Evolutionary conservation across 495 filamentous ascomycete genomes (phyloP).

Genomic region (Penicillium pulvis): DNA sequence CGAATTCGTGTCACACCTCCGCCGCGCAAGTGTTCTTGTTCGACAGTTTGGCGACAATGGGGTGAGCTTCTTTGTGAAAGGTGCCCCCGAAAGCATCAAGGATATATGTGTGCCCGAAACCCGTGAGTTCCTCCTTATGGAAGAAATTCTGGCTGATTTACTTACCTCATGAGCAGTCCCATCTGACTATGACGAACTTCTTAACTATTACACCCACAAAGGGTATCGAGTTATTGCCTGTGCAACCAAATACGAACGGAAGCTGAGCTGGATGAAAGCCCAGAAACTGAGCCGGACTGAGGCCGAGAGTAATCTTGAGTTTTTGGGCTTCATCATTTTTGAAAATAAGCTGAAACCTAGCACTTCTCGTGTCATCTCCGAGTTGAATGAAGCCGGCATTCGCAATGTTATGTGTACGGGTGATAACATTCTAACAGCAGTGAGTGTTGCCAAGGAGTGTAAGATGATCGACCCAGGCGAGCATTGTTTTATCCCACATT

Average conservation of each 20-base stretch:
- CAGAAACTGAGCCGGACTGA: conserved; percentile 89
- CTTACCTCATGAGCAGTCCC: conserved; percentile 61
- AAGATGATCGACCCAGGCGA: conserved; percentile 75
- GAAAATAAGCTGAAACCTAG: conserved; percentile 96
- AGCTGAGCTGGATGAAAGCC: conserved; percentile 87
- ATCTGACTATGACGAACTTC: conserved; percentile 81
- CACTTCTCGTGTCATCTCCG: conserved; percentile 74
- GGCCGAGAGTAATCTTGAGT: conserved; percentile 79
- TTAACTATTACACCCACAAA: conserved; percentile 88
- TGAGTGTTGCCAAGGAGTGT: conserved; percentile 95
- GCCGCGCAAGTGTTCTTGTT: conserved; percentile 90
- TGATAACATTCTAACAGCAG: conserved; percentile 96
- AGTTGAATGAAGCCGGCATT: conserved; percentile 84
- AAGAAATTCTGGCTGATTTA: not conserved
- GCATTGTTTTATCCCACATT: conserved; percentile 90
- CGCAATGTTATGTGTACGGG: conserved; percentile 96
- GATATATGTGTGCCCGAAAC: conserved; percentile 83
- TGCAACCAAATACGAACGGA: conserved; percentile 82
- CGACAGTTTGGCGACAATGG: conserved; percentile 78
- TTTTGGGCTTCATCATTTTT: conserved; percentile 96
- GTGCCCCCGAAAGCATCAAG: conserved; percentile 93
- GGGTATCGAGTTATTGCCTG: conserved; percentile 98
- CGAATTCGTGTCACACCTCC: conserved; percentile 95
- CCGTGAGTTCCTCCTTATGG: conserved; percentile 47
- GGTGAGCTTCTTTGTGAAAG: conserved; percentile 90